Evolutionary conservation across 768 basidiomycete species (phyloP), one percentile per base, ranked within the genome.

Genomic region (Trametes sanguinea): DNA sequence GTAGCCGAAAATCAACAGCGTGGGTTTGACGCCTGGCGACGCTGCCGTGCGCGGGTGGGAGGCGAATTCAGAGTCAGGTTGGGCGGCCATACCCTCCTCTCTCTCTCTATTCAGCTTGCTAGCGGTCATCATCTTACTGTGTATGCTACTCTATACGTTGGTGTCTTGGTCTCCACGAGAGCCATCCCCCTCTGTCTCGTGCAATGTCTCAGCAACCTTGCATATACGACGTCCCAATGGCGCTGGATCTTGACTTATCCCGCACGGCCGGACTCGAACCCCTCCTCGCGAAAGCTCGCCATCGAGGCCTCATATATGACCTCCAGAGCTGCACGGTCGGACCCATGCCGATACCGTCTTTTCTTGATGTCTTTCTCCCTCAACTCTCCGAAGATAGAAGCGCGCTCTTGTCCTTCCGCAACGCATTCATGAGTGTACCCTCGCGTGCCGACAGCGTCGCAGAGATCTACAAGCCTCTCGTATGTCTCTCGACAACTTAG

Each of bases 281-380:
- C 1, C 2, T 13, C 1, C 30, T 54, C n/a, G 54, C 54, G 29
- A 7, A n/a, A 14, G 30, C 29, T 7, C 54, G 43, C 16, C 13
- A 44, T 54, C 14, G n/a, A 27, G 33, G 33, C 11, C 33, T 27
- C 22, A 17, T 51, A n/a, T 30, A 29, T 7, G 32, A 57, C 2
- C 37, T 48, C 13, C 27, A 27, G 13, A 22, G 27, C 13, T 57
- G 37, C 43, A 55, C 44, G 13, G 2, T 54, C 7, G 62, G 62
- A 8, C 62, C 62, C 3, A 64, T 64, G 63, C 63, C 63, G 16
- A 48, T 47, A 4, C n/a, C 17, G n/a, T 40, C 10, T 4, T 60
- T 64, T 16, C n/a, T 39, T 39, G 37, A 39, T 39, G 32, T 9
- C 2, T 46, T 46, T n/a, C 14, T 55, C 3, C 54, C 29, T 8